Percentiles rank a stretch among this genome's conserved stretches.
Evolutionary conservation across 2,329 filamentous ascomycete species (phyloP).

Genomic region (Penicillium polonicum): DNA sequence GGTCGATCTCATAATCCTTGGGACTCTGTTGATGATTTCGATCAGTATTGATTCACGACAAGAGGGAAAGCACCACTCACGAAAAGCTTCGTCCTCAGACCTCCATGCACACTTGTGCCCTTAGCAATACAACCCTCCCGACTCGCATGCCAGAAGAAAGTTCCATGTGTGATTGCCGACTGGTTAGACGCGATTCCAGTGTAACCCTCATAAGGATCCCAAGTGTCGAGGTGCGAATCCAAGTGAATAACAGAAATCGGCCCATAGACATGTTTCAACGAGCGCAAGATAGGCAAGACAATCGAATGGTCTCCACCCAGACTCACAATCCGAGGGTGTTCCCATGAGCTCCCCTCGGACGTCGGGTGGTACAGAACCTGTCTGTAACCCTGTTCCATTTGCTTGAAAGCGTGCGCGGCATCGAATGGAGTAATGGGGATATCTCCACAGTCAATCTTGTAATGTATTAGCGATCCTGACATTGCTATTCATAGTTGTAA

Average conservation of each 20-base stretch:
- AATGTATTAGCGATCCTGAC: not conserved
- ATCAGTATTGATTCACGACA: not conserved
- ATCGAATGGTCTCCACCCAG: constrained; percentile 30
- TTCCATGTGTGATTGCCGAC: constrained; percentile 28
- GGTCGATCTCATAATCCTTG: constrained; percentile 28
- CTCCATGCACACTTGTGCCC: constrained; percentile 27
- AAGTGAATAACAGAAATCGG: constrained; percentile 29
- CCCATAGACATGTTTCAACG: constrained; percentile 25
- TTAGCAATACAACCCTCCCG: constrained; percentile 26
- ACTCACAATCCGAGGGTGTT: constrained; percentile 20
- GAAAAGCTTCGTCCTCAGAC: constrained; percentile 26
- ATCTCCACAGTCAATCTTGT: constrained; percentile 29
- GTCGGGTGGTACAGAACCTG: constrained; percentile 20
- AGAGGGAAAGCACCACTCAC: not conserved
- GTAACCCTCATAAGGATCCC: constrained; percentile 26
- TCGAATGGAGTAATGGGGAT: constrained; percentile 31
- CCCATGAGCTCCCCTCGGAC: constrained; percentile 9
- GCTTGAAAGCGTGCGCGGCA: constrained; percentile 24
- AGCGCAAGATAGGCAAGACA: constrained; percentile 26
- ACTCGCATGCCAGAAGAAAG: constrained; percentile 29
- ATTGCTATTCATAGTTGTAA: not conserved
- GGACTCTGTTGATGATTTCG: not conserved
- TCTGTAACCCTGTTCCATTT: constrained; percentile 27
- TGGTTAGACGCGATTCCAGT: constrained; percentile 24
- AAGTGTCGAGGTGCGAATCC: constrained; percentile 33